These are phyloP conservation scores for Backusella tarrabulga DNA, from an alignment of 192 early-diverging fungal species.

Conservation along the genomic window DNA sequence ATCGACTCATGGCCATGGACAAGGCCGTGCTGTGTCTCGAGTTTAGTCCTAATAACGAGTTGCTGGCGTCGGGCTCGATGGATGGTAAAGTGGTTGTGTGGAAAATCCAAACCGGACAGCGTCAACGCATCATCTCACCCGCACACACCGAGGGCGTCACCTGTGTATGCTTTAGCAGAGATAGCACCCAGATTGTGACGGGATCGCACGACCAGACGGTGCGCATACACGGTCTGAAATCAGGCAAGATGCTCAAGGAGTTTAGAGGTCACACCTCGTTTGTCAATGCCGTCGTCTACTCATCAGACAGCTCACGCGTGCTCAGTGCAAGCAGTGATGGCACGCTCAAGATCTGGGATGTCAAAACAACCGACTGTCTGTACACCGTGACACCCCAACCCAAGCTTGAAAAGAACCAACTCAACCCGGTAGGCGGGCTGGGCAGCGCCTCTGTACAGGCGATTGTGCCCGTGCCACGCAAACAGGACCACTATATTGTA, in stretches of 20 bases:
- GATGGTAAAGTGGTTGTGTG: conserved; percentile 89
- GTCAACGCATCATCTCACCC: conserved; percentile 66
- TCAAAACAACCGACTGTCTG: conserved; percentile 66
- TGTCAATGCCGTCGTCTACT: conserved; percentile 80
- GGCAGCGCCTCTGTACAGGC: conserved; percentile 54
- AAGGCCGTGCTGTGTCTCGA: conserved; percentile 72
- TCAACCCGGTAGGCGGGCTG: conserved; percentile 46
- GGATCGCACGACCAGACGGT: conserved; percentile 78
- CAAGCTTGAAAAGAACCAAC: conserved; percentile 16
- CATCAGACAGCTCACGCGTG: conserved; percentile 65
- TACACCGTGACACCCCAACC: conserved; percentile 60
- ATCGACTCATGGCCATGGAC: conserved; percentile 92
- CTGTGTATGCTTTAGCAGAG: conserved; percentile 72
- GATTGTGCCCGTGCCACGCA: conserved; percentile 63
- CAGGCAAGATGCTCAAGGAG: conserved; percentile 88
- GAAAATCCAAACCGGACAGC: conserved; percentile 77
- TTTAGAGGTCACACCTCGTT: conserved; percentile 90
- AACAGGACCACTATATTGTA: conserved; percentile 67
- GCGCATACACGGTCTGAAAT: conserved; percentile 88
- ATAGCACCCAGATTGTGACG: conserved; percentile 79
- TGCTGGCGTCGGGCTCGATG: conserved; percentile 79
- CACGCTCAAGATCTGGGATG: conserved; percentile 90
- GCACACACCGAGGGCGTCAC: conserved; percentile 89
- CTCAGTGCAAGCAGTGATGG: conserved; percentile 87
- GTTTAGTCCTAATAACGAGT: conserved; percentile 77